Evolutionary conservation across 768 basidiomycete species (phyloP).

Genomic region (Podaxis mareebaensis): DNA sequence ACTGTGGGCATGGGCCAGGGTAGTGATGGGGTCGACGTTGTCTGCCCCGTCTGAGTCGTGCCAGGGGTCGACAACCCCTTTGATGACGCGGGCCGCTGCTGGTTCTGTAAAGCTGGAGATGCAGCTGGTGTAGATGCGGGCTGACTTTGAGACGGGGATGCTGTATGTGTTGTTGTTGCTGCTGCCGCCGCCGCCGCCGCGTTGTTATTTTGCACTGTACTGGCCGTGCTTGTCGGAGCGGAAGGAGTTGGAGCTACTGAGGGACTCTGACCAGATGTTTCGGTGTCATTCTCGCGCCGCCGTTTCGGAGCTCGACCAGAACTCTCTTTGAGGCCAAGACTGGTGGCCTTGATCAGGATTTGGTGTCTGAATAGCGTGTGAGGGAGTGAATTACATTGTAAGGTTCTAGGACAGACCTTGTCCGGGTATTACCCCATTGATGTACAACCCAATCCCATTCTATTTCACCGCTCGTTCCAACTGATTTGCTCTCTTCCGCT

Average conservation of each 20-base stretch:
- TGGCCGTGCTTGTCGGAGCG: constrained; percentile 25
- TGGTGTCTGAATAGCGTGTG: constrained; percentile 57
- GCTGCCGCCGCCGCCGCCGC: constrained; percentile 21
- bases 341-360: constrained; percentile 79
- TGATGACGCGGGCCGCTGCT: constrained; percentile 40
- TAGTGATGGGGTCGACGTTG: constrained; percentile 30
- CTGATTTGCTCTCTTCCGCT: constrained; percentile 64
- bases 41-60: constrained; percentile 11
- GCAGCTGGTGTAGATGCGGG: constrained; percentile 47
- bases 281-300: constrained; percentile 32
- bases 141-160: constrained; percentile 39
- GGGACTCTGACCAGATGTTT: constrained; percentile 26
- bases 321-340: constrained; percentile 77
- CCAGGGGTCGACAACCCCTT: constrained; percentile 24
- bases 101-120: constrained; percentile 52
- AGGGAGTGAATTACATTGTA: neutral
- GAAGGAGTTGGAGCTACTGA: constrained; percentile 34
- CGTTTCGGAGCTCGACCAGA: constrained; percentile 63
- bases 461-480: constrained; percentile 54
- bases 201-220: constrained; percentile 23
- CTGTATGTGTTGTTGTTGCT: constrained; percentile 29
- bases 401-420: constrained; percentile 48
- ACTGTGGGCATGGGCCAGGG: constrained; percentile 79
- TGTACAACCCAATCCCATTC: constrained; percentile 80
- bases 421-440: constrained; percentile 73